Base-by-base conservation (phyloP, 2,329 filamentous ascomycete genomes). In the Botrytis porri region DNA sequence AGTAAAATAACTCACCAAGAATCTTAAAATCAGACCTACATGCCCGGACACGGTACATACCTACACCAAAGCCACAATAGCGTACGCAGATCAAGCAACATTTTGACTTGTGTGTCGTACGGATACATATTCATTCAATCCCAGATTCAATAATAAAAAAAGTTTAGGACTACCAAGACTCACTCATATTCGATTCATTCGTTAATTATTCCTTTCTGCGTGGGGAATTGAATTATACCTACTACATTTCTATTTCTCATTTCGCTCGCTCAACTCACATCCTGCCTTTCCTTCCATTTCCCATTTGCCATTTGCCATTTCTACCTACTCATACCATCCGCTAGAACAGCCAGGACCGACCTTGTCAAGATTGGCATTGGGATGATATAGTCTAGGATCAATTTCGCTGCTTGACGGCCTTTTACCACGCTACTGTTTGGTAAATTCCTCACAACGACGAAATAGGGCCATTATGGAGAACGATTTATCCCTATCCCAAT, bases 401-500 rank as follows among this genome's bases (percentile, higher is more conserved):
- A 54, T 65, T 59, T 64, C 63, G 63, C 73, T 73, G 64, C 57
- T 70, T 70, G 65, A 73, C 65, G 71, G 71, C 71, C 54, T 37
- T 43, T 35, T 32, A 51, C 43, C 54, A 70, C 63, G 43, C 71
- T 62, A 73, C 35, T 51, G 35, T 57, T 35, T 57, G 39, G 54
- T 61, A 32, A 62, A 37, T 29, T 37, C 25, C n/a, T 43, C 32
- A n/a, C 57, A 57, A 29, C 37, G 32, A 73, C 22, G 48, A 61
- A 51, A 25, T 10, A 54, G 25, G 35, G 35, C 62, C 75, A 75
- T 76, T 82, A 98, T 98, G 94, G 93, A 94, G 85, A 93, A 93
- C 83, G 94, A 97, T 85, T 85, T 97, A 82, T 97, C 93, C 84
- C 89, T 98, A 77, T 96, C 94, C 81, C 93, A 95, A 85, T 93